Percentiles rank a stretch among this genome's conserved stretches.
These are phyloP conservation scores for Pelargonium myrrhifolium DNA, from an alignment of 441 rosid genomes.

Conservation along the genomic window DNA sequence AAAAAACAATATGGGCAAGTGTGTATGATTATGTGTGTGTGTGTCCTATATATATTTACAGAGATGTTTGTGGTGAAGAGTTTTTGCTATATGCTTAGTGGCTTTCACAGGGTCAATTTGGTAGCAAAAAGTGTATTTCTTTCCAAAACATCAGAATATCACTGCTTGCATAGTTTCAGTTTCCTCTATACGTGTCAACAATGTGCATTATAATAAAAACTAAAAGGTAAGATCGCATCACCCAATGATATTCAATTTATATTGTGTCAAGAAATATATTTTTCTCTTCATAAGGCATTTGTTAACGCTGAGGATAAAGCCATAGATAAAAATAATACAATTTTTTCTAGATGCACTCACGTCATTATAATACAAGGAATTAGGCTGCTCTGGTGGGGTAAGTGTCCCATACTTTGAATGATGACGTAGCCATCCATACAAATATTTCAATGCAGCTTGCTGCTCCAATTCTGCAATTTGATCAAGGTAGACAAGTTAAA, in stretches of 20 bases:
- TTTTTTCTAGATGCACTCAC: slow-evolving; percentile 40
- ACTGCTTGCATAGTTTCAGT: neutral
- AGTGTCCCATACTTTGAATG: slow-evolving; percentile 79
- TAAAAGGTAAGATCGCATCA: neutral
- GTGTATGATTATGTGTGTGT: too few species aligned
- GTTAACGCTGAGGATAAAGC: slow-evolving; percentile 6
- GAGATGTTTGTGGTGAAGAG: neutral
- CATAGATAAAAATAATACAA: slow-evolving; percentile 4
- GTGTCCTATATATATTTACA: neutral
- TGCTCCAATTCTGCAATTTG: slow-evolving; percentile 80
- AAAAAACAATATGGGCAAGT: too few species aligned
- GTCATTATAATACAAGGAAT: slow-evolving; percentile 69
- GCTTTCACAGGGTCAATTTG: slow-evolving; percentile 1
- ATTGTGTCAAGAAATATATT: slow-evolving; percentile 2
- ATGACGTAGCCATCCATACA: slow-evolving; percentile 82
- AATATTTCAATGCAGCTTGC: slow-evolving; percentile 81
- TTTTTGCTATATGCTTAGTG: neutral
- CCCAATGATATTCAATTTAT: neutral
- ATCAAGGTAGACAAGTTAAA: slow-evolving; percentile 15
- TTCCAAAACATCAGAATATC: neutral
- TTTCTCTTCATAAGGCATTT: slow-evolving; percentile 6
- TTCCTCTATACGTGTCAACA: neutral
- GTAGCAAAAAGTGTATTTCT: neutral
- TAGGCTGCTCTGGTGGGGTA: slow-evolving; percentile 54
- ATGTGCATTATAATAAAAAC: neutral